phyloP scores from a whole-genome alignment of 306 rosid species.

The Betula pendula region DNA sequence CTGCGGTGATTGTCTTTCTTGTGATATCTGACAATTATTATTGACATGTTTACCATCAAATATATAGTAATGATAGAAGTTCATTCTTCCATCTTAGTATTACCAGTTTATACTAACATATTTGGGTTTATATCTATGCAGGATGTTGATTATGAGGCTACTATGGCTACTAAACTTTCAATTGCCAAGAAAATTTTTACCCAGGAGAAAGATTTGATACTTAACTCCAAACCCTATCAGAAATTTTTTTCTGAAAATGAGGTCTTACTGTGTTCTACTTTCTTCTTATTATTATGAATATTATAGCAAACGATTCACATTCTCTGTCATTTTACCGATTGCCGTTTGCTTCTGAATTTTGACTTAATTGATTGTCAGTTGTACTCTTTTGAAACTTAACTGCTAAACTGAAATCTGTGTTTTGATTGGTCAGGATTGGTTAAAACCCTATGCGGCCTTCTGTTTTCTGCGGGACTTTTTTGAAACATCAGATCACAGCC shows the following conservation, averaged over 20 bases:
- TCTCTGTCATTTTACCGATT: not conserved
- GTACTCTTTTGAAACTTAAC: slow-evolving; percentile 11
- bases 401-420: slow-evolving; percentile 29
- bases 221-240: slow-evolving; percentile 70
- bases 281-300: slow-evolving; percentile 16
- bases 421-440: slow-evolving; percentile 74
- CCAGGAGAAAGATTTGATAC: slow-evolving; percentile 68
- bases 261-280: slow-evolving; percentile 46
- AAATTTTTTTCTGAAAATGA: slow-evolving; percentile 73
- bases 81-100: not conserved
- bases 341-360: slow-evolving; percentile 11
- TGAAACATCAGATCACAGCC: slow-evolving; percentile 89
- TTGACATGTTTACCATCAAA: slow-evolving; percentile 6
- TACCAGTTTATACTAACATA: not conserved
- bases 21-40: slow-evolving; percentile 5
- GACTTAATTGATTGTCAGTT: not conserved
- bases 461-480: slow-evolving; percentile 94
- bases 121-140: slow-evolving; percentile 33
- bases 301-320: slow-evolving; percentile 11
- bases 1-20: slow-evolving; percentile 7
- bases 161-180: slow-evolving; percentile 74
- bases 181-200: slow-evolving; percentile 79
- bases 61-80: not conserved
- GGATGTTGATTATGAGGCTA: slow-evolving; percentile 93
- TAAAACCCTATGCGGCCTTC: slow-evolving; percentile 93